Conservation (phyloP, 1,284 basidiomycete species). For the Pseudozyma sp. region DNA sequence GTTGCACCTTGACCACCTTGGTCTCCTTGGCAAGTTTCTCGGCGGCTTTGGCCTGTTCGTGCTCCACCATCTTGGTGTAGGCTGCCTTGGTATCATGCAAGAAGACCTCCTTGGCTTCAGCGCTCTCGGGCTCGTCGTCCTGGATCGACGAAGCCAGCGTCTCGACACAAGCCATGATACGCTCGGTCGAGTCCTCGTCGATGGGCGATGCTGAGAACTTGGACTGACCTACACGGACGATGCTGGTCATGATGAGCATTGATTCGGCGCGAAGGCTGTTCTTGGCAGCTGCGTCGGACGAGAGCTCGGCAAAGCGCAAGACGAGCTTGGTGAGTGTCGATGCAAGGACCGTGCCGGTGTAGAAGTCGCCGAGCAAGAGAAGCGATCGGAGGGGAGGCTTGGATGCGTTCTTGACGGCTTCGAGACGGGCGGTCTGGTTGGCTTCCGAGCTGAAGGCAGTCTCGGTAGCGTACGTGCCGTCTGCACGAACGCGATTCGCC, state of each 20-base stretch:
- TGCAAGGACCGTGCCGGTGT: constrained; percentile 90
- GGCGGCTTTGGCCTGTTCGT: constrained; percentile 75
- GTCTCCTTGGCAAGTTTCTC: constrained; percentile 84
- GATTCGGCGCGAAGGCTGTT: constrained; percentile 83
- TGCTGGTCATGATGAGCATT: constrained; percentile 97
- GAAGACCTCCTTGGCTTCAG: constrained; percentile 83
- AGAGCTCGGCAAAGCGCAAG: constrained; percentile 79
- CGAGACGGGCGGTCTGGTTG: constrained; percentile 75
- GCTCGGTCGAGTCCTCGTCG: constrained; percentile 96
- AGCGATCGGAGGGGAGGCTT: constrained; percentile 94
- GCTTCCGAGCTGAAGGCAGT: constrained; percentile 84
- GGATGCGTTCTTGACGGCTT: constrained; percentile 83
- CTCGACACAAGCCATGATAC: constrained; percentile 96
- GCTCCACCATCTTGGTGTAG: constrained; percentile 94
- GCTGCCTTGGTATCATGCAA: constrained; percentile 91
- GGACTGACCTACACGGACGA: constrained; percentile 96
- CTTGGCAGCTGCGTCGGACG: constrained; percentile 74
- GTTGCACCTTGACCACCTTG: constrained; percentile 82
- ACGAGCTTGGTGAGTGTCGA: constrained; percentile 92
- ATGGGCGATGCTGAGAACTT: constrained; percentile 93
- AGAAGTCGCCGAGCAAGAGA: constrained; percentile 95
- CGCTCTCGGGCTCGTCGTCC: constrained; percentile 71
- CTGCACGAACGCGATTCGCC: constrained; percentile 81
- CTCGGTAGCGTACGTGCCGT: constrained; percentile 98
- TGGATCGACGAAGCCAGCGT: constrained; percentile 75